Percentiles rank a stretch among this genome's conserved stretches.
These are phyloP conservation scores for Saksenaea oblongispora DNA, from an alignment of 371 early-diverging fungal genomes.

Conservation along the genomic window DNA sequence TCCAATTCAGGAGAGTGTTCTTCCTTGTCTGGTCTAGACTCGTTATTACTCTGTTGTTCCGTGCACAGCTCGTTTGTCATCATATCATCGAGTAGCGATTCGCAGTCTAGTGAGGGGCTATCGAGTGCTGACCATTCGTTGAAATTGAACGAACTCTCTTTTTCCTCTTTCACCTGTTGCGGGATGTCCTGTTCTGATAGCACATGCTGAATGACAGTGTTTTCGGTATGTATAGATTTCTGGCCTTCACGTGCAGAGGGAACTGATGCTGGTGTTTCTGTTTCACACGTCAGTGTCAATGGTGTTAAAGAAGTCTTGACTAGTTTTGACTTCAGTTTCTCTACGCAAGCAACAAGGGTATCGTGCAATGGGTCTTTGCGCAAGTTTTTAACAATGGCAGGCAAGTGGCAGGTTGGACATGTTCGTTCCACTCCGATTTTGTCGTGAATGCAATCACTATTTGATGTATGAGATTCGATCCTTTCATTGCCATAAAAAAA, in stretches of 20 bases:
- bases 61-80: neutral
- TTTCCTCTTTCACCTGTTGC: neutral
- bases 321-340: constrained; percentile 10
- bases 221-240: neutral
- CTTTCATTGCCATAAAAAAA: constrained; percentile 9
- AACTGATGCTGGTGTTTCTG: neutral
- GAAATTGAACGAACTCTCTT: neutral
- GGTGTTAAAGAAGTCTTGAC: neutral
- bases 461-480: no score
- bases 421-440: constrained; percentile 10
- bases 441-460: constrained; percentile 21
- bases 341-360: constrained; percentile 23
- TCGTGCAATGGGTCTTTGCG: constrained; percentile 26
- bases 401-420: constrained; percentile 26
- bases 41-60: neutral
- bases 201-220: neutral
- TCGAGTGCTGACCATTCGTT: neutral
- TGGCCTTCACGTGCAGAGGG: neutral
- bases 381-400: constrained; percentile 26
- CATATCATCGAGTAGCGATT: neutral
- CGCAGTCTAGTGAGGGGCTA: neutral
- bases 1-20: neutral
- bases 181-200: neutral
- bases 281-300: neutral
- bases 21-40: neutral